Percentiles rank a stretch among this genome's conserved stretches.
phyloP scores from a whole-genome alignment of 257 asterid species.

The Salvia rosmarinus region DNA sequence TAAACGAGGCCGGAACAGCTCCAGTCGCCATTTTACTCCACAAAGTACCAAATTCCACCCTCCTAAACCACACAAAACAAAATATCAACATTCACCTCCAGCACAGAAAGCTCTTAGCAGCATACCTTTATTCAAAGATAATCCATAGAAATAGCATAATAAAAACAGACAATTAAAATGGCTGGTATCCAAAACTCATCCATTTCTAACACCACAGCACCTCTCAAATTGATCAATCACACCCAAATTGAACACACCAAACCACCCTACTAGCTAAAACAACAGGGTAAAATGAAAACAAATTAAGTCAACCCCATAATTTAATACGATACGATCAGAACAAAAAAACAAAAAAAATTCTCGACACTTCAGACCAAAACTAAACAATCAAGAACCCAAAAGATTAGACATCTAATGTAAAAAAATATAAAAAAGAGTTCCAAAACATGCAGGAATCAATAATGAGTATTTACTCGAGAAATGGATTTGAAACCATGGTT shows the following conservation, averaged over 20 bases:
- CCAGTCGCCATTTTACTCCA: constrained; percentile 76
- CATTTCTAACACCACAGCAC: neutral
- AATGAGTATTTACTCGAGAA: neutral
- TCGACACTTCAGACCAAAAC: constrained; percentile 3
- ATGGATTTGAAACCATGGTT: neutral
- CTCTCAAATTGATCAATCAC: constrained; percentile 15
- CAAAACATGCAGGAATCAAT: neutral
- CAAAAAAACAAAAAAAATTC: neutral
- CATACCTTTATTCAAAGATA: neutral
- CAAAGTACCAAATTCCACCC: constrained; percentile 36
- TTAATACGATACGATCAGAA: neutral
- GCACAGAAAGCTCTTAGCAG: neutral
- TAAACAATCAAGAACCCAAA: constrained; percentile 9
- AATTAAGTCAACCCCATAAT: constrained; percentile 30
- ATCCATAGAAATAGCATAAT: neutral
- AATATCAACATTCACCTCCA: constrained; percentile 10
- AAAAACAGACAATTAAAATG: neutral
- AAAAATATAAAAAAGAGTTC: neutral
- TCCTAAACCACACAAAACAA: constrained; percentile 39
- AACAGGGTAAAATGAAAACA: neutral
- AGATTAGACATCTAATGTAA: neutral
- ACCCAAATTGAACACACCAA: neutral
- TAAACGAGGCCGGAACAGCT: constrained; percentile 80
- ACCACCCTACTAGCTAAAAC: constrained; percentile 9
- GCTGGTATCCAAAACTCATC: neutral